phyloP scores from a whole-genome alignment of 805 yeast genomes.

The Nakazawaea ernobii region DNA sequence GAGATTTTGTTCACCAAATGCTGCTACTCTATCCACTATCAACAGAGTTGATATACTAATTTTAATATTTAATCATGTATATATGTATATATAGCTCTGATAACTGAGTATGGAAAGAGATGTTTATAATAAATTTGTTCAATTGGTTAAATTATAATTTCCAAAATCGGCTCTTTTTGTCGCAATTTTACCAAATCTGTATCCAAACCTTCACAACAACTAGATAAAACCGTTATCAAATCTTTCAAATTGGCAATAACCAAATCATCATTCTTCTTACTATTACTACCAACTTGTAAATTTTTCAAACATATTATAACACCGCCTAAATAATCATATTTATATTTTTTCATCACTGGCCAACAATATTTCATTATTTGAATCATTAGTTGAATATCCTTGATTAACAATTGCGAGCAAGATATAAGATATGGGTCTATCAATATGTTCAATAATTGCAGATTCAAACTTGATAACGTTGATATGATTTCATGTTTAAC shows the following conservation, averaged over 20 bases:
- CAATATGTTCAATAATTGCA: slow-evolving; percentile 2
- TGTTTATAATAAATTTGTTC: too few relatives aligned
- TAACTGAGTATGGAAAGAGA: not conserved
- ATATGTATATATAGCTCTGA: not conserved
- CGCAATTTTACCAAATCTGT: too few relatives aligned
- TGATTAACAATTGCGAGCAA: not conserved
- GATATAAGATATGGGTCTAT: slow-evolving; percentile 6
- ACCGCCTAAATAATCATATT: slow-evolving; percentile 6
- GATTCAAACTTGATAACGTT: not conserved
- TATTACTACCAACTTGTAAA: not conserved
- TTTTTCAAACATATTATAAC: not conserved
- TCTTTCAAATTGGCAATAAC: not conserved
- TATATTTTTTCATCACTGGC: slow-evolving; percentile 6
- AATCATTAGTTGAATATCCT: not conserved
- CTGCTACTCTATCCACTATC: too few relatives aligned
- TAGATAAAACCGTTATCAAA: not conserved
- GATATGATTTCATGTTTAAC: not conserved
- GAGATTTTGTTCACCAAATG: too few relatives aligned
- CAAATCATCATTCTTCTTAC: not conserved
- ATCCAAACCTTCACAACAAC: not conserved
- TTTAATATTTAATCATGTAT: too few relatives aligned
- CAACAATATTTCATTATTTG: slow-evolving; percentile 5
- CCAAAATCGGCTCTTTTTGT: too few relatives aligned
- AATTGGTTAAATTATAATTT: too few relatives aligned
- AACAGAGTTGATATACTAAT: too few relatives aligned